phyloP scores from a whole-genome alignment of 768 basidiomycete genomes.

The Hortiboletus campestris region DNA sequence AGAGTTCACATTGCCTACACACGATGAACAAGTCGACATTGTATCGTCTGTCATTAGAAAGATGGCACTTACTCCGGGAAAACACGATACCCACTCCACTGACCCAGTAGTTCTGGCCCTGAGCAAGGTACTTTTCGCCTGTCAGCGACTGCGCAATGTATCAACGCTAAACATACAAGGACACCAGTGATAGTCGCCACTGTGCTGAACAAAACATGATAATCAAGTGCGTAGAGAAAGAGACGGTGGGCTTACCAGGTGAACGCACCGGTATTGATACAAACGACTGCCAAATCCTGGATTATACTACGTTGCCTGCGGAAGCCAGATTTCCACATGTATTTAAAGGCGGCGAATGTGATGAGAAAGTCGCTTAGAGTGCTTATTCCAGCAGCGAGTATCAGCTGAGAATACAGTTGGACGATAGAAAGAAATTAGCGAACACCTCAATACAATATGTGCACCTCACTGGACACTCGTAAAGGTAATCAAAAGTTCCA shows the following conservation, averaged over 20 bases:
- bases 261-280: slow-evolving; percentile 9
- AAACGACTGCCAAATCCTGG: slow-evolving; percentile 12
- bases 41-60: background rate
- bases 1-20: slow-evolving; percentile 14
- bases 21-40: background rate
- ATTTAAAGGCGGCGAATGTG: slow-evolving; percentile 5
- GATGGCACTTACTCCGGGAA: slow-evolving; percentile 2
- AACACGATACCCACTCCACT: background rate
- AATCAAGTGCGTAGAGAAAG: background rate
- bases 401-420: background rate
- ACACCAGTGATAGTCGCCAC: background rate
- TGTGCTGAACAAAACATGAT: background rate
- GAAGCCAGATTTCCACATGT: slow-evolving; percentile 20
- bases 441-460: too few species aligned
- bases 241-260: slow-evolving; percentile 2
- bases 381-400: background rate
- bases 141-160: background rate
- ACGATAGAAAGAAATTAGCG: background rate
- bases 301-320: slow-evolving; percentile 2
- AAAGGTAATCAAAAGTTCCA: background rate
- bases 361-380: slow-evolving; percentile 1
- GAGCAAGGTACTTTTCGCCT: background rate
- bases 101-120: background rate
- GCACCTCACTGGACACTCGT: background rate
- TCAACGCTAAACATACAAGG: background rate